phyloP scores from a whole-genome alignment of 2,329 filamentous ascomycete genomes.

The Exophiala xenobiotica region DNA sequence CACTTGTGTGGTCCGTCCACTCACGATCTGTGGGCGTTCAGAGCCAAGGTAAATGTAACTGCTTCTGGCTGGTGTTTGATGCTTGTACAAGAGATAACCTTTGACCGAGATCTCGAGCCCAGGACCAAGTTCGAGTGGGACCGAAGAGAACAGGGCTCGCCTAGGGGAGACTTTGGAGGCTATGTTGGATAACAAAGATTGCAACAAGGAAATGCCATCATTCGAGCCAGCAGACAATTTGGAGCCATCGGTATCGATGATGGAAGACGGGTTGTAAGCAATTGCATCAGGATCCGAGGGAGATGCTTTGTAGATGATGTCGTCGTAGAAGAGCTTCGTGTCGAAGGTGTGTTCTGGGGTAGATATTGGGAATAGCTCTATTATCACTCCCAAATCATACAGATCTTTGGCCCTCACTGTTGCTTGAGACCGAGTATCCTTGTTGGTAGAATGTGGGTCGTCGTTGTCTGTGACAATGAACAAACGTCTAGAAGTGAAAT shows the following conservation, averaged over 20 bases:
- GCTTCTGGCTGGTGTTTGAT: constrained; percentile 74
- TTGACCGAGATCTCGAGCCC: constrained; percentile 85
- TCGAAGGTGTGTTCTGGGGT: constrained; percentile 71
- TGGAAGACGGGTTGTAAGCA: constrained; percentile 45
- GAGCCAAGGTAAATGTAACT: constrained; percentile 86
- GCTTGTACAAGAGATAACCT: constrained; percentile 85
- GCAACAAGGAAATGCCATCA: constrained; percentile 75
- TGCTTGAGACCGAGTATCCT: constrained; percentile 70
- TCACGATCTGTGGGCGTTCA: constrained; percentile 79
- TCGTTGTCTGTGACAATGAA: constrained; percentile 97
- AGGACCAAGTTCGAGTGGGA: constrained; percentile 85
- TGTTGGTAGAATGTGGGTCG: constrained; percentile 73
- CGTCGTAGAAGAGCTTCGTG: constrained; percentile 87
- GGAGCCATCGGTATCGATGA: constrained; percentile 41
- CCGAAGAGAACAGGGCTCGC: constrained; percentile 77
- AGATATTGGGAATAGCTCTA: constrained; percentile 90
- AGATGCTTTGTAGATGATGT: constrained; percentile 81
- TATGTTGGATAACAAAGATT: constrained; percentile 79
- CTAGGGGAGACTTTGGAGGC: constrained; percentile 87
- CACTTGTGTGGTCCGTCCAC: constrained; percentile 69
- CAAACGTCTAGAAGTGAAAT: constrained; percentile 87
- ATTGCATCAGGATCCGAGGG: constrained; percentile 69
- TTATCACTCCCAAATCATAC: constrained; percentile 86
- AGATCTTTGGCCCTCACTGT: constrained; percentile 89
- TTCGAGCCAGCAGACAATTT: constrained; percentile 63